Base-by-base conservation (phyloP, 805 yeast species). In the Geotrichum ghanense region DNA sequence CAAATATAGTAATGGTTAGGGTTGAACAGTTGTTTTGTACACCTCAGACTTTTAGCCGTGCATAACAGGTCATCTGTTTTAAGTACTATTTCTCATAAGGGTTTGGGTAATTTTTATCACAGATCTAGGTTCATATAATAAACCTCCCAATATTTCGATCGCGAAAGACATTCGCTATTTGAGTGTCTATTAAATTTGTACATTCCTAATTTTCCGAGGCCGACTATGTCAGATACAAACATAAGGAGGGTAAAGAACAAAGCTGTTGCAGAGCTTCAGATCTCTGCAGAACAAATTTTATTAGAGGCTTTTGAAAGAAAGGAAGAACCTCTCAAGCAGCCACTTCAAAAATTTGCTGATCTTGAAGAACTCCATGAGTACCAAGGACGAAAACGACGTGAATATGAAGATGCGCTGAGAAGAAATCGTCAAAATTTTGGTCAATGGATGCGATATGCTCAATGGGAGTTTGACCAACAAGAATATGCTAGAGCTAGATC, bases 391-490 rank as follows among this genome's bases (percentile, higher is more conserved):
- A 86, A 83, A 54, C 68, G 98, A 50, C 73, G 75, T 26, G 95
- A 85, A 53, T 90, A 71, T 60, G 97, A 92, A 64, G 80, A 80
- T 53, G 94, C 89, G n/a, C 65, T 92, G 45, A 77, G 92, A 54
- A 74, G 92, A 53, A 90, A 90, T 60, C 68, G 95, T 49, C 74
- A 82, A 27, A 88, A 87, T 57, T 71, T 75, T 56, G 82, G 86
- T 1, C 95, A 88, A 60, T 92, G 97, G 96, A 72, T 86, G 60
- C 70, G 96, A 47, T 92, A 90, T 62, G 97, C 96, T 0, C 75
- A 74, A 49, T 86, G 88, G 76, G 98, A 90, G 63, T 61, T 80
- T 3, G 83, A 82, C 3, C 90, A 85, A 54, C 81, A 78, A 50
- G 95, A 90, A 57, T 71, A 75, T 50, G 70, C 75, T 17, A 69